Evolutionary conservation across 306 rosid species (phyloP).

Genomic region (apple (Malus domestica)): ASM211411v1 NC_041804.1:10532501-10533000

Average conservation of each 20-base stretch:
- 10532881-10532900: slow-evolving; percentile 6
- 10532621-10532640: too few species aligned
- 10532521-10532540: too few species aligned
- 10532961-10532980: neutral
- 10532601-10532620: too few species aligned
- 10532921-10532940: neutral
- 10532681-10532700: neutral
- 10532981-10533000: neutral
- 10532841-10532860: neutral
- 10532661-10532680: fast-evolving
- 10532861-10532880: neutral
- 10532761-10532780: neutral
- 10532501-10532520: too few species aligned
- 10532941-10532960: neutral
- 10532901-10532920: neutral
- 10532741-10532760: neutral
- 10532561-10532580: too few species aligned
- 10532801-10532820: neutral
- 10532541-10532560: too few species aligned
- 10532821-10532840: neutral
- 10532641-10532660: too few species aligned
- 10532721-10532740: neutral
- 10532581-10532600: too few species aligned
- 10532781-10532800: neutral
- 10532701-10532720: too few species aligned